phyloP scores from a whole-genome alignment of 139 green algal genomes.

The Chlamydomonas sp. region DNA sequence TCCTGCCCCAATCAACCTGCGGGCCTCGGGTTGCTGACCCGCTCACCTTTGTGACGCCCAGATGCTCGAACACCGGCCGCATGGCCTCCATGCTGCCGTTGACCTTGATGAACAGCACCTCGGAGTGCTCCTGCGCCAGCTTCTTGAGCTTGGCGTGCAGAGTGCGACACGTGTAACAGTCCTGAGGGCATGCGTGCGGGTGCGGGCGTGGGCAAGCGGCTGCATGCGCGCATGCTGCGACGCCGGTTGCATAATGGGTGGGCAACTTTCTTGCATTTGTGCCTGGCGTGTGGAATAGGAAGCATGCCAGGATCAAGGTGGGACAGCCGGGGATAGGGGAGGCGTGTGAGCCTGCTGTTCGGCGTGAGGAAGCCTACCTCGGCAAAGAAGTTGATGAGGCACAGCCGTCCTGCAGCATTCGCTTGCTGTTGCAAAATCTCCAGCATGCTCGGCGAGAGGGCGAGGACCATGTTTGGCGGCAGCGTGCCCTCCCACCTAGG shows the following conservation, averaged over 20 bases:
- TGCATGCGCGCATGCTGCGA: not conserved
- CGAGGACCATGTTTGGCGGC: constrained; percentile 34
- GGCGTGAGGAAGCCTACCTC: constrained; percentile 50
- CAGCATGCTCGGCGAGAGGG: not conserved
- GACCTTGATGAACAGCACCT: constrained; percentile 74
- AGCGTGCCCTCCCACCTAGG: constrained; percentile 28
- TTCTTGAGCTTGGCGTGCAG: constrained; percentile 71
- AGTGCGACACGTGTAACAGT: constrained; percentile 50
- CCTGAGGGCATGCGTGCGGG: not conserved
- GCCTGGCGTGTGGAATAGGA: not conserved
- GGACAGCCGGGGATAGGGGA: not conserved
- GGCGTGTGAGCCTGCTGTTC: not conserved
- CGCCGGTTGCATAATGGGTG: not conserved
- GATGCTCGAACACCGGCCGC: constrained; percentile 46
- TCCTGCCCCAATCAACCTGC: constrained; percentile 36
- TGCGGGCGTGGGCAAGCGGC: not conserved
- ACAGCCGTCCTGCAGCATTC: constrained; percentile 14
- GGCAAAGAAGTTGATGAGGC: constrained; percentile 71
- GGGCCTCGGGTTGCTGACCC: not conserved
- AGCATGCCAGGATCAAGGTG: not conserved
- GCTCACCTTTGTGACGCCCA: constrained; percentile 64
- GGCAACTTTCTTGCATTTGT: not conserved
- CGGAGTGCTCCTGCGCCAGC: constrained; percentile 60
- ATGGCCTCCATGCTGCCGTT: constrained; percentile 49
- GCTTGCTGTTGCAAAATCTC: not conserved